phyloP scores from a whole-genome alignment of 2,329 filamentous ascomycete species.

The Pseudogymnoascus sp. region DNA sequence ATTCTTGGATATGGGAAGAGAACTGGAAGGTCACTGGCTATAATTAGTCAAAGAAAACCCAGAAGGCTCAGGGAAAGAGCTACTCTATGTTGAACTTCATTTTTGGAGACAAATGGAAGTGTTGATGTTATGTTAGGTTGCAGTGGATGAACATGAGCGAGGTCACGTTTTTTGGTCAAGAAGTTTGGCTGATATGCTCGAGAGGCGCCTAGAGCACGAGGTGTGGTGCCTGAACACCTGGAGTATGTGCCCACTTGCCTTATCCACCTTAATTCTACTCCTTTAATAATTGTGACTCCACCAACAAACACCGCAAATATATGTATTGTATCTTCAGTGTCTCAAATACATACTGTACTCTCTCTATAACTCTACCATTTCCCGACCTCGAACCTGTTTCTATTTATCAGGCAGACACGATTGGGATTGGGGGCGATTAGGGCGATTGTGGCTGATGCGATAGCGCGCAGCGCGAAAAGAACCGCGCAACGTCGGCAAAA shows the following conservation, averaged over 20 bases:
- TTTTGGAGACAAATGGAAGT: slow-evolving; percentile 26
- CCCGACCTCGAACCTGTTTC: background rate
- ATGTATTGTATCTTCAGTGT: background rate
- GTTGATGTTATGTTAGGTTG: background rate
- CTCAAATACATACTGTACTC: background rate
- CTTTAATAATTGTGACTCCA: background rate
- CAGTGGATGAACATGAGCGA: background rate
- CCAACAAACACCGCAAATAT: background rate
- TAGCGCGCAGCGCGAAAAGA: background rate
- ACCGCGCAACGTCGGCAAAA: slow-evolving; percentile 7
- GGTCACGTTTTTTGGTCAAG: slow-evolving; percentile 2
- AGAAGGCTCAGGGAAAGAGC: slow-evolving; percentile 17
- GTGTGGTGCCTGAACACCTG: slow-evolving; percentile 1
- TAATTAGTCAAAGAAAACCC: slow-evolving; percentile 15
- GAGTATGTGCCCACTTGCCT: background rate
- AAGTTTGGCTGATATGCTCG: background rate
- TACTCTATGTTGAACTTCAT: slow-evolving; percentile 78
- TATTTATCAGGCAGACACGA: slow-evolving; percentile 3
- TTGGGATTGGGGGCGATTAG: background rate
- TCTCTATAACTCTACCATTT: background rate
- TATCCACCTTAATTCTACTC: background rate
- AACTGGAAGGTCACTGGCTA: slow-evolving; percentile 52
- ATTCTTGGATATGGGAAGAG: slow-evolving; percentile 69
- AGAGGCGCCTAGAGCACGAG: slow-evolving; percentile 1
- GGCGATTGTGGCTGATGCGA: slow-evolving; percentile 1